Base-by-base conservation (phyloP, 1,139 yeast species). In the Zygotorulaspora mrakii region DNA sequence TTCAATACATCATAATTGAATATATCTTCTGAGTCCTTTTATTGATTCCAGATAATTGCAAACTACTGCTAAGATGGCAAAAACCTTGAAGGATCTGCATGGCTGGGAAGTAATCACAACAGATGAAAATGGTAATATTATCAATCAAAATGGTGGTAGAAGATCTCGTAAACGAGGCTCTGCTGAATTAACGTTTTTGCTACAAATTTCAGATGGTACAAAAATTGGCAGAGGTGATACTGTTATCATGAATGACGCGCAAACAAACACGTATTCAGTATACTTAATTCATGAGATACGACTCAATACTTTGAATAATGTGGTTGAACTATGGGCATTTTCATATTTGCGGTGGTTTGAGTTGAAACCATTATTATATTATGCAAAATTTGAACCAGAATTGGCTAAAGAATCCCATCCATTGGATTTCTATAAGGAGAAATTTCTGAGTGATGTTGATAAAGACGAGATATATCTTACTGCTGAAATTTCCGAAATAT, bases 81-180 rank as follows among this genome's bases (percentile, higher is more conserved):
- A 48, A 13, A 45, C 52, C 8, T 28, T 34, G 16, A 50, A 41
- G 16, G 58, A 55, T 12, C 35, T 59, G 14, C 44, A 47, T 25
- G 62, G 58, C 10, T 59, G 64, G 64, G 53, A 54, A 34, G 47
- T 59, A 2, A 38, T 55, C n/a, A 48, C 42, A 4, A 55, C 54
- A 3, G 64, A 59, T 48, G 48, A 48, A 16, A 29, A 48, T 20
- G 63, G 62, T 6, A 48, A 53, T 13, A 35, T 48, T 6, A 39
- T 59, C 10, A 40, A 35, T 32, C 57, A 56, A 29, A 40, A 45
- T 31, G 45, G 52, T 31, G 31, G 31, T 10, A 42, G 54, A 24
- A 46, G 59, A 24, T 33, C 40, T n/a, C 45, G 61, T 28, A 50
- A 43, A 25, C 40, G 49, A 40, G 43, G 47, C 17, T 45, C 39